Base-by-base conservation (phyloP, 139 green algal species). In the Micractinium sp. region DNA sequence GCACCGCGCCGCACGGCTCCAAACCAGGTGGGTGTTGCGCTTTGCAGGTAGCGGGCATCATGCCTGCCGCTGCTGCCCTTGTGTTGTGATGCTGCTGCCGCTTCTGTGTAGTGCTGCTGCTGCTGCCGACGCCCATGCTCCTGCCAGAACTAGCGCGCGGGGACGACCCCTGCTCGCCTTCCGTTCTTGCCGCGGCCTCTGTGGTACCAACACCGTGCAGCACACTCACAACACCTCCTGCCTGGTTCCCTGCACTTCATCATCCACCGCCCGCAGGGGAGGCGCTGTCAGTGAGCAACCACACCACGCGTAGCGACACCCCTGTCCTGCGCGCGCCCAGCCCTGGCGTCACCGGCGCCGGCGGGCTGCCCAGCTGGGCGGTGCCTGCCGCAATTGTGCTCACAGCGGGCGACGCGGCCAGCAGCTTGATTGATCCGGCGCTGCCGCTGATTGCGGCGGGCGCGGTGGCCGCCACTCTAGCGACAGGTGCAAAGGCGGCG, bases 201-300 rank as follows among this genome's bases (percentile, higher is more conserved):
- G 47, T 56, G 9, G 47, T 16, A 16, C 7, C 47, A 56, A 56
- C 47, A 16, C 47, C n/a, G n/a, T n/a, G 9, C 47, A 56, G 47
- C 47, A 56, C 47, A 56, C 47, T 56, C 47, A 9, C 47, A 56
- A 56, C 47, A 56, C 47, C 47, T 56, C 47, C 47, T 56, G 5
- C 47, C 47, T 31, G 23, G 1, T 27, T n/a, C 31, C 71, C 31
- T 77, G 71, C 71, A 16, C 18, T 15, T 14, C 71, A 3, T 38
- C 29, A 25, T 19, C 18, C 33, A 20, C 35, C 0, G 1, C 23
- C 35, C 35, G 35, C 86, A 89, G 86, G 97, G 16, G 93, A 99
- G 88, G 93, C 97, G 5, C 93, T 99, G 88, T 80, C 89, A 5
- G 76, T 96, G 29, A 94, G 92, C 87, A 99, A 99, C 91, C 97